Evolutionary conservation across 805 yeast genomes (phyloP).

Genomic region (Candida dendrica): DNA sequence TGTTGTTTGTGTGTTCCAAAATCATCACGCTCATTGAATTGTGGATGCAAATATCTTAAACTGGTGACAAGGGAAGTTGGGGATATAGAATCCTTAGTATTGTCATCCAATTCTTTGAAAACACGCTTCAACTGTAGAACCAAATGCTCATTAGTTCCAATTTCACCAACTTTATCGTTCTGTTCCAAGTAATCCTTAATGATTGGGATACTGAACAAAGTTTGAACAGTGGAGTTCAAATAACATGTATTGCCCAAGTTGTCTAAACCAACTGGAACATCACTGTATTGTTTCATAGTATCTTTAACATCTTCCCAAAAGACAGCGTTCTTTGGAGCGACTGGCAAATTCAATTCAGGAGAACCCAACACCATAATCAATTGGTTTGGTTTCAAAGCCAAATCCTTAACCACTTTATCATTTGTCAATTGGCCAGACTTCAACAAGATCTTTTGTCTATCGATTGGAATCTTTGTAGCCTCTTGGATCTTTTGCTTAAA

Average conservation of each 20-base stretch:
- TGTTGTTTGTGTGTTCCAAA: conserved; percentile 83
- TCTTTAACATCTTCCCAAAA: conserved; percentile 65
- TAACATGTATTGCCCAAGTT: conserved; percentile 97
- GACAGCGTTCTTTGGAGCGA: conserved; percentile 46
- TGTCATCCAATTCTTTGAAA: conserved; percentile 33
- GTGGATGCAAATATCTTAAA: conserved; percentile 70
- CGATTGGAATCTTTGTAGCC: conserved; percentile 76
- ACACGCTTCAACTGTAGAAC: conserved; percentile 43
- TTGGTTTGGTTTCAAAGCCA: conserved; percentile 58
- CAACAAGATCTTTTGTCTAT: conserved; percentile 82
- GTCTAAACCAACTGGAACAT: conserved; percentile 78
- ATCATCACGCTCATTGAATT: conserved; percentile 74
- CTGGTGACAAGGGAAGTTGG: conserved; percentile 64
- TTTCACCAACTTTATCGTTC: conserved; percentile 32
- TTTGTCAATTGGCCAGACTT: conserved; percentile 85
- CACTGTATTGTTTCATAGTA: conserved; percentile 29
- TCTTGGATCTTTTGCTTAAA: conserved; percentile 63
- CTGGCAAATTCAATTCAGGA: conserved; percentile 57
- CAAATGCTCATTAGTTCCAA: conserved; percentile 28
- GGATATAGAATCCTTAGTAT: conserved; percentile 40
- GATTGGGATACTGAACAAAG: conserved; percentile 71
- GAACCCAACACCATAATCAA: conserved; percentile 88
- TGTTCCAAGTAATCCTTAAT: conserved; percentile 55
- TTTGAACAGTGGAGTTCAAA: conserved; percentile 83
- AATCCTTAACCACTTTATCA: conserved; percentile 37